phyloP scores from a whole-genome alignment of 2,329 filamentous ascomycete species.

The Fusarium tanahbumbuense region DNA sequence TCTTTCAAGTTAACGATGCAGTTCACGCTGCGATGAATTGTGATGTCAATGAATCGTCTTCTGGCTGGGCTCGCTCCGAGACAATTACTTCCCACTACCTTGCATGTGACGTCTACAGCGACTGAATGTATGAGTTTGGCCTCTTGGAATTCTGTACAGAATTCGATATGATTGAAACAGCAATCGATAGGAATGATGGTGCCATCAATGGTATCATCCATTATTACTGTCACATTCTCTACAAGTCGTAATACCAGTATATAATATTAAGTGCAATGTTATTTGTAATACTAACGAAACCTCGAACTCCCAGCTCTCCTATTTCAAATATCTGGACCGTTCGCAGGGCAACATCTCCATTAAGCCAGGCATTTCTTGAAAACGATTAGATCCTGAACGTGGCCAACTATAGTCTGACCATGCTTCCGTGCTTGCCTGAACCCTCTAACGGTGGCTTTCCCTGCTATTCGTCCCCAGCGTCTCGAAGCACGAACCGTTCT shows the following conservation, averaged over 20 bases:
- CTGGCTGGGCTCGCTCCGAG: constrained; percentile 33
- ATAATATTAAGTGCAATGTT: not conserved
- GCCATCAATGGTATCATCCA: not conserved
- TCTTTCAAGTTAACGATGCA: constrained; percentile 55
- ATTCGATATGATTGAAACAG: not conserved
- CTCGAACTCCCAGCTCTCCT: constrained; percentile 10
- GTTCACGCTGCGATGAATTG: constrained; percentile 36
- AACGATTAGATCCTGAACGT: not conserved
- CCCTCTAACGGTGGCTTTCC: not conserved
- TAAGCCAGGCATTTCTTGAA: not conserved
- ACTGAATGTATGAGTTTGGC: not conserved
- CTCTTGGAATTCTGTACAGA: not conserved
- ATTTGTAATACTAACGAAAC: not conserved
- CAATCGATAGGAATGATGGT: not conserved
- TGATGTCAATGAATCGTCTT: constrained; percentile 44
- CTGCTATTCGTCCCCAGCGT: not conserved
- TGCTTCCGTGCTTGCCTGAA: not conserved
- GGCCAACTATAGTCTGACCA: not conserved
- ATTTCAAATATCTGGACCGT: not conserved
- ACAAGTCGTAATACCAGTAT: not conserved
- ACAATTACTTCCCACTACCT: not conserved
- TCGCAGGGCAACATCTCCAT: not conserved
- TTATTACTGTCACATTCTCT: not conserved
- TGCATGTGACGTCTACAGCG: constrained; percentile 2
- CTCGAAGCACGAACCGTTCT: constrained; percentile 5